Conservation (phyloP, 176 grass and related monocot species). For the Carex littledalei region DNA sequence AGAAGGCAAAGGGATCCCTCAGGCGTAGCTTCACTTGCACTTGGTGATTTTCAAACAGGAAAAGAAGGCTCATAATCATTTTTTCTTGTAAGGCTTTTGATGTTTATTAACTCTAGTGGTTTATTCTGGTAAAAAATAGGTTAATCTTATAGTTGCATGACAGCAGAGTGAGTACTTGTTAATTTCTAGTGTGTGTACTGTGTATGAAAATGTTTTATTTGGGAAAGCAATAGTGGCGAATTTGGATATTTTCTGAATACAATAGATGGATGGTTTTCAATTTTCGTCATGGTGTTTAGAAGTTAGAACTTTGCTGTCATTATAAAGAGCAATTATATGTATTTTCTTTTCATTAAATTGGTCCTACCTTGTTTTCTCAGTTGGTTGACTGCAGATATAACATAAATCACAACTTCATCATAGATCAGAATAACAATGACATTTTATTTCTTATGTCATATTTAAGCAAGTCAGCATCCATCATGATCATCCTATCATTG, state of each 20-base stretch:
- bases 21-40: conserved; percentile 18
- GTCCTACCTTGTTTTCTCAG: neutral
- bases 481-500: conserved; percentile 36
- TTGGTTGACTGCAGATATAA: neutral
- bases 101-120: conserved; percentile 14
- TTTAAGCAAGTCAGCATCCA: conserved; percentile 17
- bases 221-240: neutral
- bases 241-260: neutral
- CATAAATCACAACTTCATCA: conserved; percentile 4
- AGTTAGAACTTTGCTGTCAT: neutral
- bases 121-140: conserved; percentile 1
- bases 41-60: conserved; percentile 22
- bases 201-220: conserved; percentile 8
- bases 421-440: neutral
- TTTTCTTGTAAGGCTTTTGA: neutral
- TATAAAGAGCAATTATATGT: neutral
- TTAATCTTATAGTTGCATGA: conserved; percentile 1
- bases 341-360: neutral
- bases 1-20: conserved; percentile 17
- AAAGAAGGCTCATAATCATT: neutral
- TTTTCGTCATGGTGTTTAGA: no score
- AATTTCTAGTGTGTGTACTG: neutral
- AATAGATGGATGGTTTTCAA: neutral
- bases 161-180: neutral
- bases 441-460: neutral